Evolutionary conservation across 2,329 filamentous ascomycete species (phyloP), one percentile per base, ranked within the genome.

Genomic region (Paecilomyces formosus): DNA sequence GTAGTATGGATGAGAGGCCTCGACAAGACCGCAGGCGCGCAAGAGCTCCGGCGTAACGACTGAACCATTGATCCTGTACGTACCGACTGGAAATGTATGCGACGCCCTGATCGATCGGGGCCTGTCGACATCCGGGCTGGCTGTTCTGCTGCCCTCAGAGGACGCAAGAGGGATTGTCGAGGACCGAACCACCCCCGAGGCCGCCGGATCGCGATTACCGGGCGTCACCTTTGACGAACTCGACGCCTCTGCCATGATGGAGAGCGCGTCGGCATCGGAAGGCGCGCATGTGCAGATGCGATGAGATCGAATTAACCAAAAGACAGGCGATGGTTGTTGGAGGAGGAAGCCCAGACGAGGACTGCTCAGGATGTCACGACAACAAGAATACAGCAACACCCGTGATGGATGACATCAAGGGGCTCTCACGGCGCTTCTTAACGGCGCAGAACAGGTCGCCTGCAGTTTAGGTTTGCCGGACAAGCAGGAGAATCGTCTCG

Each of bases 221-320:
- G 66, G 63, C 54, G 57, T 62, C 58, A 61, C 63, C 61, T 68
- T 64, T 60, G 61, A 57, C 57, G 60, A 65, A 58, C 60, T 65
- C 62, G 62, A 67, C 66, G 62, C 70, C 69, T 72, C 69, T 66
- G 66, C 66, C 70, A 74, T 73, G 54, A 58, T 64, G 61, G 54
- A 59, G 28, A 52, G 26, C 21, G 50, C 21, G 58, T 58, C 57
- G 60, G 57, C 58, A 57, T 60, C 53, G 57, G 60, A 59, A 50
- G 54, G 39, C 50, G 66, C 61, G 61, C 69, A 72, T 72, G 62
- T 57, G 59, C 61, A 39, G 60, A 54, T 35, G 35, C 15, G 26
- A 50, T 49, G 50, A 6, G 30, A 39, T 31, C 53, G 18, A 45
- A 26, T 6, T 18, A 33, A 35, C 54, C 22, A 30, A 13, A 56